These are phyloP conservation scores for Leccinum solheimii DNA, from an alignment of 1,284 basidiomycete genomes.

Conservation along the genomic window DNA sequence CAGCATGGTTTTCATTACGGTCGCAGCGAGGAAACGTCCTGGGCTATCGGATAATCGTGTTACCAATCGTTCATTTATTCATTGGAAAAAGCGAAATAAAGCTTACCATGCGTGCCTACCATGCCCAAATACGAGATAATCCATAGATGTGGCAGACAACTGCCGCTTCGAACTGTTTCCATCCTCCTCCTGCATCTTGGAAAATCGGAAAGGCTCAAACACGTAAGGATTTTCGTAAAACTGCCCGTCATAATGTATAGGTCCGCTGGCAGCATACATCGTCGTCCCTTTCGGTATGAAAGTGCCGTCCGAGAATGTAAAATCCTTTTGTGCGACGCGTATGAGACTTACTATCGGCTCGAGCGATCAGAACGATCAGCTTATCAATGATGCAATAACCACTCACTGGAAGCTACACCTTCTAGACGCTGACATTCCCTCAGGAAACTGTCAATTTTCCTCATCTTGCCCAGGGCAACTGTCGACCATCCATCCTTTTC, in stretches of 20 bases:
- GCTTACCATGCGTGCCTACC: slow-evolving; percentile 23
- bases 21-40: slow-evolving; percentile 16
- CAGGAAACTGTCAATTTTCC: slow-evolving; percentile 49
- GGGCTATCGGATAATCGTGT: slow-evolving; percentile 2
- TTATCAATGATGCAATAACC: too few relatives aligned
- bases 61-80: neutral
- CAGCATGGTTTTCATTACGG: slow-evolving; percentile 12
- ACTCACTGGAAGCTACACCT: slow-evolving; percentile 11
- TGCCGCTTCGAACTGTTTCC: slow-evolving; percentile 12
- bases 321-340: slow-evolving; percentile 16
- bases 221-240: slow-evolving; percentile 27
- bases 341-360: slow-evolving; percentile 30
- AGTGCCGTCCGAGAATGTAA: slow-evolving; percentile 44
- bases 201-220: slow-evolving; percentile 40
- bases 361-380: neutral
- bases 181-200: slow-evolving; percentile 13
- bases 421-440: slow-evolving; percentile 42
- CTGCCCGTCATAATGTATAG: slow-evolving; percentile 29
- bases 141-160: too few relatives aligned
- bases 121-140: slow-evolving; percentile 16
- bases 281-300: slow-evolving; percentile 39
- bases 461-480: slow-evolving; percentile 40
- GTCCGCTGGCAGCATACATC: slow-evolving; percentile 17
- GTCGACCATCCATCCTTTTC: slow-evolving; percentile 46
- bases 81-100: too few relatives aligned